phyloP scores from a whole-genome alignment of 1,139 yeast species.

The Trichomonascaceae sp. region DNA sequence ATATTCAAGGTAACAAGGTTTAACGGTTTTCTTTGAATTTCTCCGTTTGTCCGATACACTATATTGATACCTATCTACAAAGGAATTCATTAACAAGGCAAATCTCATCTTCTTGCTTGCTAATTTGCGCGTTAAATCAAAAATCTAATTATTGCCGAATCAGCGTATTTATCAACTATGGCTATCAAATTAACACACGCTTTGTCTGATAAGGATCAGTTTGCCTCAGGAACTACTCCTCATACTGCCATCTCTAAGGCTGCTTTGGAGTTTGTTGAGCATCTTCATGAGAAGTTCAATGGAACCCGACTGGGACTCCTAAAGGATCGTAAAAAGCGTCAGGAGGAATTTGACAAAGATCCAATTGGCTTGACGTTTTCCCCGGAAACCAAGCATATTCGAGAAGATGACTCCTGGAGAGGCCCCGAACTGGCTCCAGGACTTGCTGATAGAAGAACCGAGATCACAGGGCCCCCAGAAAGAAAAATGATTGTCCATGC shows the following conservation, averaged over 20 bases:
- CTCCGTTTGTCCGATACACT: neutral
- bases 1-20: neutral
- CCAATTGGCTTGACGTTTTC: constrained; percentile 56
- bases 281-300: constrained; percentile 64
- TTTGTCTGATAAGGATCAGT: constrained; percentile 1
- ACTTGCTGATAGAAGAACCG: constrained; percentile 68
- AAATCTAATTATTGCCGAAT: no score
- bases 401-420: constrained; percentile 70
- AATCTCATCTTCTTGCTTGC: neutral
- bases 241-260: constrained; percentile 50
- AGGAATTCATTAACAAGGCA: neutral
- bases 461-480: constrained; percentile 85
- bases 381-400: constrained; percentile 59
- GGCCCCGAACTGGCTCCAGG: constrained; percentile 73
- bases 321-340: constrained; percentile 52
- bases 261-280: constrained; percentile 64
- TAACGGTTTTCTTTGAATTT: neutral
- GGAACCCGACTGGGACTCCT: constrained; percentile 53
- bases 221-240: constrained; percentile 13
- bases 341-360: constrained; percentile 49
- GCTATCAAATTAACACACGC: constrained; percentile 6
- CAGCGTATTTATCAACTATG: constrained; percentile 1
- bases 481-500: constrained; percentile 72
- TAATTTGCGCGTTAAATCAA: no score
- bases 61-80: neutral